Conservation (phyloP, 2,329 filamentous ascomycete genomes). For the Xylariaceae sp. region DNA sequence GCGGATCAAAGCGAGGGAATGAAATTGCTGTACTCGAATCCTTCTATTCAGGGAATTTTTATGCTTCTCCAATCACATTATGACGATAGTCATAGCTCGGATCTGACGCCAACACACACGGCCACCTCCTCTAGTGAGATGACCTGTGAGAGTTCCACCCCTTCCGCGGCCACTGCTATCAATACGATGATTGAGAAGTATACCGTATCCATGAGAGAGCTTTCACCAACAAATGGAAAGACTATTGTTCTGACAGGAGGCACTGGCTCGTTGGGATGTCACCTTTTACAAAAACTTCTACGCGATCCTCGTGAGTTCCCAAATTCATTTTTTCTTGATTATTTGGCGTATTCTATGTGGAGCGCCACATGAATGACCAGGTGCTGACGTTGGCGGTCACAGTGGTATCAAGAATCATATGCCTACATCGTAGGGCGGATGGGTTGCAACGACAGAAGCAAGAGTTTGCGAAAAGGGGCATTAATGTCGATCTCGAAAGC, state of each 20-base stretch:
- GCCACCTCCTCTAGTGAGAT: neutral
- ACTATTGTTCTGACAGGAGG: conserved; percentile 31
- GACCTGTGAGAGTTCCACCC: conserved; percentile 4
- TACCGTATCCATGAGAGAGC: neutral
- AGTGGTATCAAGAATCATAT: conserved; percentile 28
- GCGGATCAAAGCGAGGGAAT: conserved; percentile 12
- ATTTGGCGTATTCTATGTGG: too few relatives aligned
- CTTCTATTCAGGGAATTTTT: conserved; percentile 12
- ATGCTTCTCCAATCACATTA: conserved; percentile 1
- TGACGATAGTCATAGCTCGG: too few relatives aligned
- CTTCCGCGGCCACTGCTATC: too few relatives aligned
- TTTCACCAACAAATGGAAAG: neutral
- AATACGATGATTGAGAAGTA: conserved; percentile 11
- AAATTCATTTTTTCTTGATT: too few relatives aligned
- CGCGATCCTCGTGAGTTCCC: conserved; percentile 16
- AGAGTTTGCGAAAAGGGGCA: conserved; percentile 3
- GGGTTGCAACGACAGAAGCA: conserved; percentile 4
- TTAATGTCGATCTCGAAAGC: neutral
- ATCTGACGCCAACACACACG: neutral
- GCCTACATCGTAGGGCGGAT: conserved; percentile 14
- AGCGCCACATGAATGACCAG: too few relatives aligned
- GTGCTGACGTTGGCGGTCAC: too few relatives aligned
- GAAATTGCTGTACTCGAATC: conserved; percentile 14
- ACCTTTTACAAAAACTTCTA: conserved; percentile 30
- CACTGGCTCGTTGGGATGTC: conserved; percentile 33